phyloP scores from a whole-genome alignment of 805 yeast species.

The Spathaspora sp. region DNA sequence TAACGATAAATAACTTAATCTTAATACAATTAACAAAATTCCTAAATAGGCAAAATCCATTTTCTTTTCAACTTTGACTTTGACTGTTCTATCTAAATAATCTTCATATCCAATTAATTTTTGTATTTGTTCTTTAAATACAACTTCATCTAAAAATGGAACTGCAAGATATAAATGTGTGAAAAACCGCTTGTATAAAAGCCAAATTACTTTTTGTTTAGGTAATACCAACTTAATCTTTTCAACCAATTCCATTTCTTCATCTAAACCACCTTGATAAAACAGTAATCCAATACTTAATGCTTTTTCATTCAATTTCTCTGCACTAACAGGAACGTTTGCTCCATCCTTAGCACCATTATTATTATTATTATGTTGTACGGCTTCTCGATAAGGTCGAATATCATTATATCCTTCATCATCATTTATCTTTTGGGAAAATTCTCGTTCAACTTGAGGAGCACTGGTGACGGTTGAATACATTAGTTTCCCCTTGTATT shows the following conservation, averaged over 20 bases:
- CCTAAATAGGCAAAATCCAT: conserved; percentile 34
- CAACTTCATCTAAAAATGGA: conserved; percentile 39
- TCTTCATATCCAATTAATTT: conserved; percentile 8
- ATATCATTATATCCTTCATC: conserved; percentile 12
- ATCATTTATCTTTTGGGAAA: conserved; percentile 7
- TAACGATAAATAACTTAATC: conserved; percentile 31
- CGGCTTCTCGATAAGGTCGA: conserved; percentile 6
- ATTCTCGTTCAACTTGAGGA: conserved; percentile 1
- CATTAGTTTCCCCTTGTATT: background rate
- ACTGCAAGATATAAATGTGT: conserved; percentile 38
- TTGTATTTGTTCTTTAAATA: conserved; percentile 20
- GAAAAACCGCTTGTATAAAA: conserved; percentile 39
- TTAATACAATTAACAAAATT: conserved; percentile 26
- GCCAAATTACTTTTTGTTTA: conserved; percentile 29
- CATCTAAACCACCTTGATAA: conserved; percentile 26
- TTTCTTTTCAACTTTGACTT: conserved; percentile 21
- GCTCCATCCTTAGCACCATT: background rate
- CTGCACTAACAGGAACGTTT: background rate
- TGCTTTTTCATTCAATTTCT: conserved; percentile 8
- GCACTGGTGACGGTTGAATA: background rate
- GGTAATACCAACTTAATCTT: conserved; percentile 37
- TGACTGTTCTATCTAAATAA: conserved; percentile 19
- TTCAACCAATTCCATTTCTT: conserved; percentile 20
- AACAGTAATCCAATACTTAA: conserved; percentile 22
- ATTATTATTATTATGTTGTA: background rate